A percentile compares a stretch with the other conserved stretches of the same genome.
phyloP scores from a whole-genome alignment of 2,329 filamentous ascomycete genomes.

The Didymella keratinophila region DNA sequence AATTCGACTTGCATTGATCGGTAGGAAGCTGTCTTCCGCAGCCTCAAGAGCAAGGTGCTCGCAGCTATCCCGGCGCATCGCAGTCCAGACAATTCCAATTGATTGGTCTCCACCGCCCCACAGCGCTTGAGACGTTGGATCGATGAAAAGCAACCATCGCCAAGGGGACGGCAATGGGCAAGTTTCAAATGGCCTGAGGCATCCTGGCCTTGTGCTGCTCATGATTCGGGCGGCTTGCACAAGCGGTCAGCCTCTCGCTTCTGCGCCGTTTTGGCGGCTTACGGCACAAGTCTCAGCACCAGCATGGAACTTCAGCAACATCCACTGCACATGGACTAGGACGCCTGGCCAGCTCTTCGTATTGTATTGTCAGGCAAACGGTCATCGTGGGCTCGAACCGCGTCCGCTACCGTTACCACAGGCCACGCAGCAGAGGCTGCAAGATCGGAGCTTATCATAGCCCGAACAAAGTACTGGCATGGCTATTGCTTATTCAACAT shows the following conservation, averaged over 20 bases:
- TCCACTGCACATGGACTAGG: not conserved
- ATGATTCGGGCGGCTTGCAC: slow-evolving; percentile 5
- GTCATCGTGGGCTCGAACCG: not conserved
- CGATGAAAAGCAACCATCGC: slow-evolving; percentile 12
- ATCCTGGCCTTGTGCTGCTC: not conserved
- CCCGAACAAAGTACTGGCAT: not conserved
- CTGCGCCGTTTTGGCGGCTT: slow-evolving; percentile 6
- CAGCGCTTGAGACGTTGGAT: slow-evolving; percentile 14
- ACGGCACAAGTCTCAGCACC: slow-evolving; percentile 5
- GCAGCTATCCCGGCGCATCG: not conserved
- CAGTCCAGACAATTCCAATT: slow-evolving; percentile 14
- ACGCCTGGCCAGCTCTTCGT: not conserved
- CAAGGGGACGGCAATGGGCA: slow-evolving; percentile 8
- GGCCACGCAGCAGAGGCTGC: not conserved
- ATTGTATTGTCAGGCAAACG: not conserved
- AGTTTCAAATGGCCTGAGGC: slow-evolving; percentile 12
- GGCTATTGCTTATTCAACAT: not conserved
- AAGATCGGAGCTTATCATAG: not conserved
- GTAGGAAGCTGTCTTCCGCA: slow-evolving; percentile 15
- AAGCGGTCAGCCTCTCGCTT: slow-evolving; percentile 2
- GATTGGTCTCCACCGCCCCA: slow-evolving; percentile 20
- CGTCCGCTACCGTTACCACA: not conserved
- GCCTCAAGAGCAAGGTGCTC: slow-evolving; percentile 8
- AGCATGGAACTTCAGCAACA: not conserved
- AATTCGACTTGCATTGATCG: slow-evolving; percentile 15